Percentiles rank a stretch among this genome's conserved stretches.
These are phyloP conservation scores for Quillaja saponaria DNA, from an alignment of 306 rosid genomes.

Conservation along the genomic window DNA sequence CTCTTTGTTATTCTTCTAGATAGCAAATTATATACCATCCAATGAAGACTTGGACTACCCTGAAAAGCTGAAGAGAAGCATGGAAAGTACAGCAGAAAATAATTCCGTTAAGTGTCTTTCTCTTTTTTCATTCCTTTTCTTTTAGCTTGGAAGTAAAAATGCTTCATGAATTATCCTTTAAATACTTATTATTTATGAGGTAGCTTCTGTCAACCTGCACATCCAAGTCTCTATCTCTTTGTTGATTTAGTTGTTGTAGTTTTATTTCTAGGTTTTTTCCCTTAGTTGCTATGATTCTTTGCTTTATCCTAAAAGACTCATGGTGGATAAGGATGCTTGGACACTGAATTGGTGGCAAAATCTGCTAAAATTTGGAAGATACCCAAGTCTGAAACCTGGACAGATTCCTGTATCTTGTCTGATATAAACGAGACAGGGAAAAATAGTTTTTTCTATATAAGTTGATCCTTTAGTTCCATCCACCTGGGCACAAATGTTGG, in stretches of 20 bases:
- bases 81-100: conserved; percentile 57
- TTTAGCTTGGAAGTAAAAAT: conserved; percentile 11
- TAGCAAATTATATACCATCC: conserved; percentile 82
- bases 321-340: too few species aligned
- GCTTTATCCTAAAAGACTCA: too few species aligned
- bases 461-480: conserved; percentile 19
- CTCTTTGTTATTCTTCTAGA: conserved; percentile 45
- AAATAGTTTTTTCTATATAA: neutral
- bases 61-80: conserved; percentile 77
- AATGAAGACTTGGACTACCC: conserved; percentile 94
- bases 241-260: conserved; percentile 16
- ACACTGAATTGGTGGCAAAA: too few species aligned
- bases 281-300: neutral
- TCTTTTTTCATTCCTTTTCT: conserved; percentile 11
- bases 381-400: too few species aligned
- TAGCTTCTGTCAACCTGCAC: conserved; percentile 1
- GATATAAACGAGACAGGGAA: too few species aligned
- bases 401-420: too few species aligned
- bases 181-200: conserved; percentile 12
- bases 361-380: too few species aligned
- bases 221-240: conserved; percentile 1
- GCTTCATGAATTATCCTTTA: neutral
- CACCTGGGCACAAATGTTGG: conserved; percentile 1
- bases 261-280: neutral
- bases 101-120: conserved; percentile 57